Conservation (phyloP, 164 flowering plant species). For the Echeveria elegans region DNA sequence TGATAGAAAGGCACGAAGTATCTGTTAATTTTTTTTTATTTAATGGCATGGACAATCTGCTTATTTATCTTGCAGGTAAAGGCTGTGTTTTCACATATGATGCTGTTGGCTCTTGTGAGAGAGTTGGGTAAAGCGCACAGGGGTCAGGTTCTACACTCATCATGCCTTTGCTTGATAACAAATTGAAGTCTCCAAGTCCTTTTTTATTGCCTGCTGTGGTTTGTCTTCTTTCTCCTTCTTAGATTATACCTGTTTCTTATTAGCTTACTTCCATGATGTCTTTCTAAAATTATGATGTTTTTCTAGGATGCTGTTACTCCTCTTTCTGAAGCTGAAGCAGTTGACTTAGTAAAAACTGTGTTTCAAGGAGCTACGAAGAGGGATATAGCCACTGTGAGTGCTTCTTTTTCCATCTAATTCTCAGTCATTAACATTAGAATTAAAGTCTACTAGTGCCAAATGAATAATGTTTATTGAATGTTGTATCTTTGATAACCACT, state of each 20-base stretch:
- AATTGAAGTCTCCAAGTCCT: conserved; percentile 20
- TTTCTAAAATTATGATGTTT: background rate
- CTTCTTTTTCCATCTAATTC: background rate
- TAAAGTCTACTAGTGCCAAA: background rate
- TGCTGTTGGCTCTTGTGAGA: conserved; percentile 97
- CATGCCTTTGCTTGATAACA: conserved; percentile 42
- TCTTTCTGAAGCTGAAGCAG: too few relatives aligned
- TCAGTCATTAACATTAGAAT: background rate
- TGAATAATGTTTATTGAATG: too few relatives aligned
- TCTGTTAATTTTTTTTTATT: background rate
- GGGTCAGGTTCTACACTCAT: conserved; percentile 93
- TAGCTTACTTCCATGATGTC: too few relatives aligned
- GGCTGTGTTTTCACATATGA: conserved; percentile 81
- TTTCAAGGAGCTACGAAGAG: conserved; percentile 78
- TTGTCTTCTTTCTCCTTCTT: background rate
- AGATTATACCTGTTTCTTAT: too few relatives aligned
- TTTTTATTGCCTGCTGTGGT: conserved; percentile 83
- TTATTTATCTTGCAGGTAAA: conserved; percentile 43
- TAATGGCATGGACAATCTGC: too few relatives aligned
- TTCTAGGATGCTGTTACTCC: conserved; percentile 72
- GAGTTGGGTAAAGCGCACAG: conserved; percentile 90
- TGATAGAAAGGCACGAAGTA: background rate
- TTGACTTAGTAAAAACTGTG: too few relatives aligned
- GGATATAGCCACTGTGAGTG: conserved; percentile 89
- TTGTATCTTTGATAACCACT: too few relatives aligned